These are phyloP conservation scores for Saccharomycopsis selenospora DNA, from an alignment of 805 yeast species.

Conservation along the genomic window DNA sequence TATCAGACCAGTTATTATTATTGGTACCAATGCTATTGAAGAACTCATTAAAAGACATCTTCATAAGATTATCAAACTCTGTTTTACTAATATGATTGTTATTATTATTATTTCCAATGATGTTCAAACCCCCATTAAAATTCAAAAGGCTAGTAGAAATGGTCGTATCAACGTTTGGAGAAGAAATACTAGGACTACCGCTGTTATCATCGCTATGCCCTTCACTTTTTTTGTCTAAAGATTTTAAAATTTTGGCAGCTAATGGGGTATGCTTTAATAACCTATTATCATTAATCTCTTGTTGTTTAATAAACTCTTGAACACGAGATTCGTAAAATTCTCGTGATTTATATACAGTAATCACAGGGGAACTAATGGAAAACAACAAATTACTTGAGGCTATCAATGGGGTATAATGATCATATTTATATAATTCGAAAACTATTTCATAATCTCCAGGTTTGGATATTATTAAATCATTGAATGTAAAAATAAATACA, in stretches of 20 bases:
- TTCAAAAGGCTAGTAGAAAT: no score
- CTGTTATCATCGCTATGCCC: background rate
- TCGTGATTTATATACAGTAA: background rate
- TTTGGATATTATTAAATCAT: background rate
- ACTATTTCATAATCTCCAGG: slow-evolving; percentile 1
- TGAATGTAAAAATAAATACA: slow-evolving; percentile 7
- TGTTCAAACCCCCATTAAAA: no score
- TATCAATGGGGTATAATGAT: background rate
- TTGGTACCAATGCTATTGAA: no score
- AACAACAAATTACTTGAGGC: background rate
- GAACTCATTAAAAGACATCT: no score
- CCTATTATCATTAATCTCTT: background rate
- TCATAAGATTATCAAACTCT: no score
- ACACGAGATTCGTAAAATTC: background rate
- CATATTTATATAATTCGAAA: slow-evolving; percentile 8
- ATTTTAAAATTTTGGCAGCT: background rate
- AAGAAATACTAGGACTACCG: background rate
- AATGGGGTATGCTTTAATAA: background rate
- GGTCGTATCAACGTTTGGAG: no score
- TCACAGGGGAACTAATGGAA: background rate
- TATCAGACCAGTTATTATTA: no score
- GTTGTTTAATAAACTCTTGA: background rate
- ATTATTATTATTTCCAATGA: no score
- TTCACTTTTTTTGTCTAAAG: background rate
- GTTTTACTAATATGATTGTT: no score